phyloP scores from a whole-genome alignment of 2,329 filamentous ascomycete species.

The Monilinia aucupariae region DNA sequence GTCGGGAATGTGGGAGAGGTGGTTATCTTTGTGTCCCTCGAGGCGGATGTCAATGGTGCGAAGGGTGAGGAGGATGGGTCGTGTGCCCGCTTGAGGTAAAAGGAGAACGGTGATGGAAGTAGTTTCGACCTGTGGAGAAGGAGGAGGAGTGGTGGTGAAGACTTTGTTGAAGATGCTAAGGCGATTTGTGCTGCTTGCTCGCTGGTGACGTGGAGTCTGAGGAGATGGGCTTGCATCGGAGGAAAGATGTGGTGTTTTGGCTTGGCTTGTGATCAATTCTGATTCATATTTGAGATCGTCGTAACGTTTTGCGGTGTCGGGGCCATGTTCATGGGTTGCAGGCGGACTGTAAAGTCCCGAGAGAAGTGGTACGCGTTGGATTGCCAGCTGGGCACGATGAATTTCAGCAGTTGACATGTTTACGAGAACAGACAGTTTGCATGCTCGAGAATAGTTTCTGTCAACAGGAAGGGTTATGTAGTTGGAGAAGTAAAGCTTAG shows the following conservation, averaged over 20 bases:
- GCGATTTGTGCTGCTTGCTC: not conserved
- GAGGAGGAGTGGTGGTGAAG: slow-evolving; percentile 3
- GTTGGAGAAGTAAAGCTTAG: slow-evolving; percentile 4
- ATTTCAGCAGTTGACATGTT: not conserved
- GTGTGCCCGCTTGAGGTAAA: slow-evolving; percentile 11
- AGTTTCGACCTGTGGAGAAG: slow-evolving; percentile 10
- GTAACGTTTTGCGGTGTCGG: slow-evolving; percentile 7
- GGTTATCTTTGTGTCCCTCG: slow-evolving; percentile 11
- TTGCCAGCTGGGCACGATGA: not conserved
- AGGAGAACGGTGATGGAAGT: slow-evolving; percentile 6
- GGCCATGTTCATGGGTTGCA: not conserved
- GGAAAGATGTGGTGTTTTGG: not conserved
- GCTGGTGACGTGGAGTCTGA: not conserved
- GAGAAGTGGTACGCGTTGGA: not conserved
- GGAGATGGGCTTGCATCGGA: not conserved
- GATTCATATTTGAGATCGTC: not conserved
- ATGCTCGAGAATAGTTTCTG: not conserved
- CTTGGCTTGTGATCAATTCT: slow-evolving; percentile 9
- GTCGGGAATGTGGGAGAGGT: slow-evolving; percentile 15
- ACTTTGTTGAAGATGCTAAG: slow-evolving; percentile 11
- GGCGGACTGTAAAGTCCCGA: slow-evolving; percentile 7
- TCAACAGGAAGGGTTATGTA: not conserved
- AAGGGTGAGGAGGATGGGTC: slow-evolving; percentile 4
- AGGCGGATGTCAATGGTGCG: slow-evolving; percentile 16
- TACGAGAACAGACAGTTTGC: not conserved